Percentiles rank a stretch among this genome's conserved stretches.
Conservation (phyloP, 2,329 filamentous ascomycete species). For the Phialophora chinensis region DNA sequence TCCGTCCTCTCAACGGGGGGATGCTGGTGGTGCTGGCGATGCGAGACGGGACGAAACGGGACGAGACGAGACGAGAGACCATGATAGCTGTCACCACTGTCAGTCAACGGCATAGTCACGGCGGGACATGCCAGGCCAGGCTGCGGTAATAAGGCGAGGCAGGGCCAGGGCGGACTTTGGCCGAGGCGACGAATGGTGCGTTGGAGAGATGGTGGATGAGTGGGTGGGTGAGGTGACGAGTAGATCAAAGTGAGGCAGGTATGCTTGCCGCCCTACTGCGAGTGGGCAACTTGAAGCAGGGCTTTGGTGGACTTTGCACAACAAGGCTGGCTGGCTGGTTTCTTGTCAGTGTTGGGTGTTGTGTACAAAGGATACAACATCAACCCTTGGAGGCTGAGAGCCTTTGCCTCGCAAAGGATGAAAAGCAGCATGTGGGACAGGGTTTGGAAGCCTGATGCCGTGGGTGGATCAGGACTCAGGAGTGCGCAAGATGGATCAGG, state of each 20-base stretch:
- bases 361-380: not conserved
- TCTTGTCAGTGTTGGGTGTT: not conserved
- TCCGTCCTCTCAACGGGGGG: not conserved
- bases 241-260: not conserved
- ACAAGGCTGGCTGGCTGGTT: not conserved
- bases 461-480: not conserved
- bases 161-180: not conserved
- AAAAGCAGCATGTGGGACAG: not conserved
- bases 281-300: not conserved
- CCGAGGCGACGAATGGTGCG: not conserved
- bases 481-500: not conserved
- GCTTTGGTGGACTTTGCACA: not conserved
- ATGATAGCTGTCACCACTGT: not conserved
- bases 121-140: not conserved
- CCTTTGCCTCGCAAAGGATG: not conserved
- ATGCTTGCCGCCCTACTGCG: not conserved
- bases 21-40: not conserved
- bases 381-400: not conserved
- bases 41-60: not conserved
- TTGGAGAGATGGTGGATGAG: not conserved
- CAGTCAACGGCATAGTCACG: not conserved
- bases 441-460: not conserved
- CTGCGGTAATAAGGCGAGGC: too few species aligned
- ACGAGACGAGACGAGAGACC: not conserved
- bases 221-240: not conserved